Percentiles rank a stretch among this genome's conserved stretches.
These are phyloP conservation scores for Amphicarpaea edgeworthii DNA, from an alignment of 306 rosid genomes.

Conservation along the genomic window DNA sequence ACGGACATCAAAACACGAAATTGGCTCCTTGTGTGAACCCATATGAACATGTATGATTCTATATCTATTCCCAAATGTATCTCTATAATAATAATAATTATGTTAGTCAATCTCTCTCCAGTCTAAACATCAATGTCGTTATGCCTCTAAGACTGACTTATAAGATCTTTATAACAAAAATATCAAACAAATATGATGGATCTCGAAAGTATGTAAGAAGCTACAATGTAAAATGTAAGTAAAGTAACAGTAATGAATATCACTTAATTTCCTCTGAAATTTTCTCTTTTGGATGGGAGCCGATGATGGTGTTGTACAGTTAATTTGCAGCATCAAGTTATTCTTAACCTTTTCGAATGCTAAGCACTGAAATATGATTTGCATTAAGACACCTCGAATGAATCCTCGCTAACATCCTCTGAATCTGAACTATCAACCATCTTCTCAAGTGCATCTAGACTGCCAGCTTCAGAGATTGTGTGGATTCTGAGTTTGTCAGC, in stretches of 20 bases:
- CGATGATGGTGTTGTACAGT: conserved; percentile 24
- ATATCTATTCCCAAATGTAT: conserved; percentile 11
- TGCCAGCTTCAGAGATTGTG: conserved; percentile 81
- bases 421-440: conserved; percentile 79
- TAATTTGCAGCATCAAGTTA: conserved; percentile 34
- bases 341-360: conserved; percentile 23
- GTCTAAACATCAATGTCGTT: not conserved
- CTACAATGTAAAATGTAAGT: not conserved
- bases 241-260: conserved; percentile 11
- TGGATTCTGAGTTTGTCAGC: conserved; percentile 80
- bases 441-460: conserved; percentile 77
- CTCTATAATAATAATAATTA: conserved; percentile 19
- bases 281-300: not conserved
- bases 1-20: not conserved
- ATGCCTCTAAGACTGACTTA: conserved; percentile 14
- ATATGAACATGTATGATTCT: conserved; percentile 24
- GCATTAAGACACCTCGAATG: conserved; percentile 52
- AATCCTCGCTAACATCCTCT: conserved; percentile 56
- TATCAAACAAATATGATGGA: conserved; percentile 13
- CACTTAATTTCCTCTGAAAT: not conserved
- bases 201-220: conserved; percentile 13
- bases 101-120: conserved; percentile 9
- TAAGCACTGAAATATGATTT: conserved; percentile 14
- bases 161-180: not conserved
- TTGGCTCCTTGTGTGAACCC: not conserved